phyloP scores from a whole-genome alignment of 1,284 basidiomycete genomes.

The Neotropicomus parvogracilis region DNA sequence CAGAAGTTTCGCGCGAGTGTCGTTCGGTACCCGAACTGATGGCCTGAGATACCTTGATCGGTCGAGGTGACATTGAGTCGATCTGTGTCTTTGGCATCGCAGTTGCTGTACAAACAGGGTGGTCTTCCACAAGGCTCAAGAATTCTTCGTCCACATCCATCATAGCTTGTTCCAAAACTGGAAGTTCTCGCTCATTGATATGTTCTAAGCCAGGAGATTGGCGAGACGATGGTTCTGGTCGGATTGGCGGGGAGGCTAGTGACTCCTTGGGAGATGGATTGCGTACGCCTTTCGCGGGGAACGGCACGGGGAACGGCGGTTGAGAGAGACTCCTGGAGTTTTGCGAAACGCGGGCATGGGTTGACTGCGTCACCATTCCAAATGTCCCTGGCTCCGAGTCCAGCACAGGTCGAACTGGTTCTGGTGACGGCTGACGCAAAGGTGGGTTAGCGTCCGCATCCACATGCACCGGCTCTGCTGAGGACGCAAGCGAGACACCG shows the following conservation, averaged over 20 bases:
- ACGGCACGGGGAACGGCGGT: not conserved
- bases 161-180: conserved; percentile 30
- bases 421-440: conserved; percentile 3
- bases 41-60: not conserved
- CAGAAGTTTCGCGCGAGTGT: not conserved
- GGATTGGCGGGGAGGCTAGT: not conserved
- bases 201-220: conserved; percentile 6
- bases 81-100: not conserved
- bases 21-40: not conserved
- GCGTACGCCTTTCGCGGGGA: conserved; percentile 4
- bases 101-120: conserved; percentile 6
- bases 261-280: not conserved
- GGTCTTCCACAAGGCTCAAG: conserved; percentile 60
- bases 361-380: not conserved
- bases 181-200: not conserved
- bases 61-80: not conserved
- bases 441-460: not conserved
- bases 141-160: conserved; percentile 71
- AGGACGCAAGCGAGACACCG: not conserved
- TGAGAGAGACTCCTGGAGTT: conserved; percentile 12
- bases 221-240: not conserved
- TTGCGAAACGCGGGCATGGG: conserved; percentile 3
- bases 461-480: not conserved
- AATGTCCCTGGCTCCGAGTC: conserved; percentile 1
- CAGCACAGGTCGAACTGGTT: not conserved